A percentile compares a stretch with the other conserved stretches of the same genome.
Evolutionary conservation across 164 flowering plant species (phyloP).

Genomic region (Santalum album): DNA sequence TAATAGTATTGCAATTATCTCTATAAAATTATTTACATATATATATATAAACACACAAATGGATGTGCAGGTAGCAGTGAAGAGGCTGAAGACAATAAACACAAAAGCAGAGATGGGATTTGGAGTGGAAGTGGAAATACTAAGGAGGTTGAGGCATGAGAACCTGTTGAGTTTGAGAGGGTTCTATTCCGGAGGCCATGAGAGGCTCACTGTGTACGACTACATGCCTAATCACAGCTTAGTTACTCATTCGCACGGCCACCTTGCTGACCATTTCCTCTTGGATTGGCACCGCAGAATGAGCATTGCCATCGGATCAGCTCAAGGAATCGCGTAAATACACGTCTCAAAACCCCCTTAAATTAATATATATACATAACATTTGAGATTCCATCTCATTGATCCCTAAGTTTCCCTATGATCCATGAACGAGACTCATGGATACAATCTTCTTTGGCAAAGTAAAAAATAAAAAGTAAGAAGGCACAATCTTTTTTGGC

Average conservation of each 20-base stretch:
- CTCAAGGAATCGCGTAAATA: slow-evolving; percentile 60
- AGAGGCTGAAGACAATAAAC: slow-evolving; percentile 84
- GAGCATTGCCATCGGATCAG: slow-evolving; percentile 70
- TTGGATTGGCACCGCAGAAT: slow-evolving; percentile 62
- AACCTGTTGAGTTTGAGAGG: slow-evolving; percentile 56
- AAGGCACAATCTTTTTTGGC: no score
- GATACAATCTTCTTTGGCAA: no score
- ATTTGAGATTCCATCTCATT: no score
- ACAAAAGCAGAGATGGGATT: slow-evolving; percentile 67
- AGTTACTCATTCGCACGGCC: slow-evolving; percentile 62
- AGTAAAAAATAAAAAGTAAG: no score
- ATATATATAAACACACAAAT: no score
- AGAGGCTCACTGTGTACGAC: slow-evolving; percentile 82
- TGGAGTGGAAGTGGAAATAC: slow-evolving; percentile 53
- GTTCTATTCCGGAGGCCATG: slow-evolving; percentile 75
- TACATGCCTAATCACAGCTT: slow-evolving; percentile 73
- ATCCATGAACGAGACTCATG: no score
- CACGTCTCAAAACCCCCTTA: no score
- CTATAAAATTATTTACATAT: no score
- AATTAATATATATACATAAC: no score
- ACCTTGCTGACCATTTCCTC: background rate
- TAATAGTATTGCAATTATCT: no score
- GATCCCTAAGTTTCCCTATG: no score
- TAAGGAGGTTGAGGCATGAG: slow-evolving; percentile 57
- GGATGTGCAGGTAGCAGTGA: slow-evolving; percentile 44